Evolutionary conservation across 805 yeast species (phyloP).

Genomic region (Candida hispaniensis): DNA sequence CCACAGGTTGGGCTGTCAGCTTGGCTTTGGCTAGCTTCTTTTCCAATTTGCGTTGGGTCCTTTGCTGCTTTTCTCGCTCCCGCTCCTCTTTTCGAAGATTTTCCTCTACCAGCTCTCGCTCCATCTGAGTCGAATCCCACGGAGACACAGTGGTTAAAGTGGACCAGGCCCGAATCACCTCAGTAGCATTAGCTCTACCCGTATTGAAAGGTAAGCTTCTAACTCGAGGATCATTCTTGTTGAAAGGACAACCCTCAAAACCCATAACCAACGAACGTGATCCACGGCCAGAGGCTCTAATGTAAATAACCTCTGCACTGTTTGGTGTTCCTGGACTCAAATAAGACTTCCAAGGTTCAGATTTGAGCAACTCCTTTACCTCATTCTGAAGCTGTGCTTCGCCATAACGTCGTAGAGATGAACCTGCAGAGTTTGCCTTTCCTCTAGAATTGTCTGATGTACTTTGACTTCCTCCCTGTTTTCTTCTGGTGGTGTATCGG

Average conservation of each 20-base stretch:
- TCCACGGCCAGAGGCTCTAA: slow-evolving; percentile 68
- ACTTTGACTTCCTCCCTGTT: slow-evolving; percentile 95
- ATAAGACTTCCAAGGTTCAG: slow-evolving; percentile 49
- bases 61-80: slow-evolving; percentile 16
- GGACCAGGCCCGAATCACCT: slow-evolving; percentile 75
- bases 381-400: slow-evolving; percentile 76
- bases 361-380: slow-evolving; percentile 51
- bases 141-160: slow-evolving; percentile 52
- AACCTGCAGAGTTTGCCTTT: slow-evolving; percentile 93
- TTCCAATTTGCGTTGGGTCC: slow-evolving; percentile 8
- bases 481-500: slow-evolving; percentile 88
- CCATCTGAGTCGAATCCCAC: slow-evolving; percentile 44
- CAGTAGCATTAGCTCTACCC: slow-evolving; percentile 70
- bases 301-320: slow-evolving; percentile 37
- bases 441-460: slow-evolving; percentile 89
- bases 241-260: slow-evolving; percentile 44
- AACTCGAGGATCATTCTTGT: slow-evolving; percentile 50
- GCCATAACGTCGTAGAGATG: slow-evolving; percentile 77
- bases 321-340: slow-evolving; percentile 7
- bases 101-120: slow-evolving; percentile 25
- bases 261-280: slow-evolving; percentile 58
- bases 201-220: slow-evolving; percentile 81
- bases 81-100: slow-evolving; percentile 13
- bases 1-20: slow-evolving; percentile 24
- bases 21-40: slow-evolving; percentile 15